These are phyloP conservation scores for Aspergillus versicolor DNA, from an alignment of 2,329 filamentous ascomycete species.

Conservation along the genomic window DNA sequence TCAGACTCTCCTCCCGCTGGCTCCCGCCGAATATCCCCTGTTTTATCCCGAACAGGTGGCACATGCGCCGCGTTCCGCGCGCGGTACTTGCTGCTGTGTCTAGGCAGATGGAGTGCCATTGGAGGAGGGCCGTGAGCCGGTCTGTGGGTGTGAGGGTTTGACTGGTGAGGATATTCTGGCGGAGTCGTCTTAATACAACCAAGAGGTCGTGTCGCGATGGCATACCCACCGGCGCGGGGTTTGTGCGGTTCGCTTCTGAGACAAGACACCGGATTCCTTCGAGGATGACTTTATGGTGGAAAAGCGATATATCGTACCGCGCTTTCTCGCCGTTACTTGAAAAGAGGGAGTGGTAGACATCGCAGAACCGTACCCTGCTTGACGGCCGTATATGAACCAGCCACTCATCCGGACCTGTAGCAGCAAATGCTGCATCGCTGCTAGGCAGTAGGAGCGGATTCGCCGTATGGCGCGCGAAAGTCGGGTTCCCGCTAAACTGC, in stretches of 20 bases:
- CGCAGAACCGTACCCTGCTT: neutral
- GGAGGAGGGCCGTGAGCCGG: conserved; percentile 6
- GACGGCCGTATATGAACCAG: neutral
- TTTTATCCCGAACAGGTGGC: conserved; percentile 6
- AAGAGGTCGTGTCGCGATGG: neutral
- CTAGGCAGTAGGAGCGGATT: conserved; percentile 10
- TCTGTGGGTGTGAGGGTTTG: neutral
- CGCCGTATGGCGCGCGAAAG: conserved; percentile 7
- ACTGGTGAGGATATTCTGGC: neutral
- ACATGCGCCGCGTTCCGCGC: conserved; percentile 12
- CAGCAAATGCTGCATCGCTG: neutral
- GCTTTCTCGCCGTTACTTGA: neutral
- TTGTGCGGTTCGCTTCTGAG: neutral
- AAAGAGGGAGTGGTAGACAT: neutral
- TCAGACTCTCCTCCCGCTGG: conserved; percentile 4
- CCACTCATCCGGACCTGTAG: neutral
- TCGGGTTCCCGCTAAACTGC: conserved; percentile 13
- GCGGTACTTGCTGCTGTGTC: conserved; percentile 10
- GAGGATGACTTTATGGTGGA: conserved; percentile 7
- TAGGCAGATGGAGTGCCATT: conserved; percentile 15
- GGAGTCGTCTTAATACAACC: neutral
- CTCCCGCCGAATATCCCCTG: conserved; percentile 15
- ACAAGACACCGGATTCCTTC: conserved; percentile 1
- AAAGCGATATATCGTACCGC: neutral
- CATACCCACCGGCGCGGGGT: neutral